Conservation (phyloP, 352 stramenopile genomes). For the Aphanomyces astaci region DNA sequence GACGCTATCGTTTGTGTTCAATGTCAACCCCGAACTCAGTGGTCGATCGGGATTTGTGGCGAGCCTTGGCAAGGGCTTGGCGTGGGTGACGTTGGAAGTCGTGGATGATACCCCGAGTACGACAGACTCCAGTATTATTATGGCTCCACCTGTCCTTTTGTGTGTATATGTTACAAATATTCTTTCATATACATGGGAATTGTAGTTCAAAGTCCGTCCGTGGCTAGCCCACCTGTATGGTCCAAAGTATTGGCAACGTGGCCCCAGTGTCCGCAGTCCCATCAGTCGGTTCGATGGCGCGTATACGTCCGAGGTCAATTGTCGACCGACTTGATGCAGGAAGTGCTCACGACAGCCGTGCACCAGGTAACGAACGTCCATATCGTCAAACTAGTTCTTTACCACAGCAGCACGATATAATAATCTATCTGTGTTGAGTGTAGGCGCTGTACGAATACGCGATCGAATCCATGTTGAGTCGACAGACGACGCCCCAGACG, state of each 20-base stretch:
- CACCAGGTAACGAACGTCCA: too few relatives aligned
- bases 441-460: slow-evolving; percentile 62
- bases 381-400: too few relatives aligned
- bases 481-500: slow-evolving; percentile 5
- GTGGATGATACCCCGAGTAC: background rate
- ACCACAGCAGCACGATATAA: too few relatives aligned
- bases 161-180: too few relatives aligned
- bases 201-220: background rate
- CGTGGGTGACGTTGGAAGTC: slow-evolving; percentile 55
- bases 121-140: too few relatives aligned
- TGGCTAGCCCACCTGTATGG: background rate
- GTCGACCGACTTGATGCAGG: slow-evolving; percentile 38
- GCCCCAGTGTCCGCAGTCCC: background rate
- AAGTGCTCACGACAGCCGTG: slow-evolving; percentile 58
- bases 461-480: slow-evolving; percentile 50
- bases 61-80: slow-evolving; percentile 65
- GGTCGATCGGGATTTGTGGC: slow-evolving; percentile 68
- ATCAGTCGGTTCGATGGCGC: slow-evolving; percentile 45
- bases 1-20: slow-evolving; percentile 62
- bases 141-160: background rate
- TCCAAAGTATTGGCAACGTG: background rate
- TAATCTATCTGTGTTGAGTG: too few relatives aligned
- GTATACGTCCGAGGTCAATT: slow-evolving; percentile 71
- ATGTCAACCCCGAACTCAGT: slow-evolving; percentile 75
- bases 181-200: background rate